Percentiles rank a stretch among this genome's conserved stretches.
These are phyloP conservation scores for Epichloe brachyelytri DNA, from an alignment of 2,329 filamentous ascomycete species.

Conservation along the genomic window DNA sequence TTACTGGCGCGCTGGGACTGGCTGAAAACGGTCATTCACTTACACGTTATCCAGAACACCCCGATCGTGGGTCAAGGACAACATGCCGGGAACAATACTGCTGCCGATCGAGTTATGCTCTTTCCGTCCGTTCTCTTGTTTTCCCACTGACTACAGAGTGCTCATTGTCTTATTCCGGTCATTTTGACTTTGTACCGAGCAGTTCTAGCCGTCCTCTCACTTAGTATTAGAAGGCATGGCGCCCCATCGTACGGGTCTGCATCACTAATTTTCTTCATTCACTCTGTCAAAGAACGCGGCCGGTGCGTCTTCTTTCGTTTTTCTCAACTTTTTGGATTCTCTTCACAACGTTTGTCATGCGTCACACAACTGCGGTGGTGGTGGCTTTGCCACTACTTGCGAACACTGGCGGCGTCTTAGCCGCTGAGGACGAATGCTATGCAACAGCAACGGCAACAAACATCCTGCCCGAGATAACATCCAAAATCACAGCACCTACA, in stretches of 20 bases:
- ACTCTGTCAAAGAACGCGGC: not conserved
- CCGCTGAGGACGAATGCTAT: not conserved
- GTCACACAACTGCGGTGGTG: not conserved
- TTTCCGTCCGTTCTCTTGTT: not conserved
- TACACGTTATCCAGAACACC: too few species aligned
- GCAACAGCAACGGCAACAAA: not conserved
- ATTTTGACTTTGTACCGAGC: not conserved
- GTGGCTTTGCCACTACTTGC: slow-evolving; percentile 2
- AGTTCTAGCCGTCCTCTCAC: not conserved
- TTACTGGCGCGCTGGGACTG: too few species aligned
- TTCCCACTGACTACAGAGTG: not conserved
- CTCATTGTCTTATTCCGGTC: not conserved
- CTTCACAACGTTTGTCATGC: not conserved
- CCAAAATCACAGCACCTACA: not conserved
- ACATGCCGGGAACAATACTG: too few species aligned
- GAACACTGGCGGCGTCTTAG: not conserved
- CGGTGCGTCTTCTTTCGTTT: not conserved
- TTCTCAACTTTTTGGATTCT: not conserved
- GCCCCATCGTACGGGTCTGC: not conserved
- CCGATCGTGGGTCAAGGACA: too few species aligned
- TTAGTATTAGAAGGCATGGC: not conserved
- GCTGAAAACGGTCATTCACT: too few species aligned
- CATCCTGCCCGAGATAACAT: slow-evolving; percentile 1
- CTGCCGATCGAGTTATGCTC: not conserved
- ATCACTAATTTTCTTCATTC: not conserved